These are phyloP conservation scores for Colletotrichum tabaci DNA, from an alignment of 2,329 filamentous ascomycete species.

Conservation along the genomic window DNA sequence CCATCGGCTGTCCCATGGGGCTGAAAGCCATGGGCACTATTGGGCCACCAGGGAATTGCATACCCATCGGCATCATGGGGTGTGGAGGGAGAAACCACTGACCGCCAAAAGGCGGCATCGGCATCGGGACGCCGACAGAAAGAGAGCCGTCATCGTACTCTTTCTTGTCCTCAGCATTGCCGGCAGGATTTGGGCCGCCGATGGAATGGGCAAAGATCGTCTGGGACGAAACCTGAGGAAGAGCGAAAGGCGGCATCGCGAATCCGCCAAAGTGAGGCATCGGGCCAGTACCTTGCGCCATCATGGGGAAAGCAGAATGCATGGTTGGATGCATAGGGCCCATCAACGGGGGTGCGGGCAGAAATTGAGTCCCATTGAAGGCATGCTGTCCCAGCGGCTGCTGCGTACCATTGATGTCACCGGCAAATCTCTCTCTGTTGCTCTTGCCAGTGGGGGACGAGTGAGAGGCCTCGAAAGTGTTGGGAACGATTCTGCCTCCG, in stretches of 20 bases:
- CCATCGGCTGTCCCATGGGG: conserved; percentile 46
- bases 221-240: conserved; percentile 13
- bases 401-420: conserved; percentile 47
- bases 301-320: conserved; percentile 26
- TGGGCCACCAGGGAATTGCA: conserved; percentile 46
- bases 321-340: conserved; percentile 31
- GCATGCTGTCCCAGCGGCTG: conserved; percentile 46
- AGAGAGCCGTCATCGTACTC: not conserved
- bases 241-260: conserved; percentile 15
- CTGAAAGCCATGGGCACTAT: conserved; percentile 45
- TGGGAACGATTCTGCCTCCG: conserved; percentile 77
- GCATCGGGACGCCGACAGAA: not conserved
- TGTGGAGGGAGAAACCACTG: conserved; percentile 38
- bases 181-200: not conserved
- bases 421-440: conserved; percentile 56
- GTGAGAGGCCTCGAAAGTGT: conserved; percentile 65
- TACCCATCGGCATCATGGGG: conserved; percentile 36
- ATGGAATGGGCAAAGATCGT: conserved; percentile 5
- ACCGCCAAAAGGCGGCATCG: conserved; percentile 23
- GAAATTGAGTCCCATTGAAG: conserved; percentile 36
- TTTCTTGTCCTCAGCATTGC: conserved; percentile 15
- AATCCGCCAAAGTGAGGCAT: conserved; percentile 33
- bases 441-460: conserved; percentile 68
- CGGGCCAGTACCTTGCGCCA: conserved; percentile 22
- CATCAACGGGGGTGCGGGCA: conserved; percentile 30